Base-by-base conservation (phyloP, 148 eudicot species). In the Limonium bicolor region DNA sequence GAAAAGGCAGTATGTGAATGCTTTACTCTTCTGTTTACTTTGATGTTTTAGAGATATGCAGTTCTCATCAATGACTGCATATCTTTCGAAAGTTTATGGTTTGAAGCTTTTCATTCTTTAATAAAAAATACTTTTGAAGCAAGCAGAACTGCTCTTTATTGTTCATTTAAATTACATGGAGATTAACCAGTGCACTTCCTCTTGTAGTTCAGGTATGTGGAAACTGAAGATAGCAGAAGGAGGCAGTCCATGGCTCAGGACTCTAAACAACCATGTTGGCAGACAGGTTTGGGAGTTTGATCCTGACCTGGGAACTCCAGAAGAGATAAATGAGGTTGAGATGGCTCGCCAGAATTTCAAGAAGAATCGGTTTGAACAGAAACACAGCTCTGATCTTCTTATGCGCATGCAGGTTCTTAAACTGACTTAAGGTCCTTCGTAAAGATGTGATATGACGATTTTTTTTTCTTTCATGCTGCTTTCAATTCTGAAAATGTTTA, bases 201-300 rank as follows among this genome's bases (percentile, higher is more conserved):
- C n/a, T n/a, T n/a, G n/a, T n/a, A n/a, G n/a, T 6, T 43, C 27
- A 43, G 56, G 47, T 56, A 88, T 88, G 97, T 88, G 97, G 97
- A 88, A 80, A 79, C 60, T 88, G 56, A 88, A 80, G 70, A 56
- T 80, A 36, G 92, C 92, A 1, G 87, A 80, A 56, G 92, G 88
- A 44, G 70, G 57, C 47, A 74, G 41, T 33, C 81, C 92, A 2
- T 77, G 94, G 92, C 50, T 88, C 13, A 64, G 79, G 42, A 56
- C 79, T 8, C 12, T 54, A 15, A 88, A 84, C 53, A 68, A 69
- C 52, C 97, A 88, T 55, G 64, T 70, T 1, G 97, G 97, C 18
- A 66, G 97, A 53, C 97, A 90, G 36, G 3, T 74, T 21, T 90
- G 97, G 97, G 97, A 90, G 73, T 84, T 77, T 60, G 93, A 90